These are phyloP conservation scores for Tulasnella sp. DNA, from an alignment of 768 basidiomycete species.

Conservation along the genomic window DNA sequence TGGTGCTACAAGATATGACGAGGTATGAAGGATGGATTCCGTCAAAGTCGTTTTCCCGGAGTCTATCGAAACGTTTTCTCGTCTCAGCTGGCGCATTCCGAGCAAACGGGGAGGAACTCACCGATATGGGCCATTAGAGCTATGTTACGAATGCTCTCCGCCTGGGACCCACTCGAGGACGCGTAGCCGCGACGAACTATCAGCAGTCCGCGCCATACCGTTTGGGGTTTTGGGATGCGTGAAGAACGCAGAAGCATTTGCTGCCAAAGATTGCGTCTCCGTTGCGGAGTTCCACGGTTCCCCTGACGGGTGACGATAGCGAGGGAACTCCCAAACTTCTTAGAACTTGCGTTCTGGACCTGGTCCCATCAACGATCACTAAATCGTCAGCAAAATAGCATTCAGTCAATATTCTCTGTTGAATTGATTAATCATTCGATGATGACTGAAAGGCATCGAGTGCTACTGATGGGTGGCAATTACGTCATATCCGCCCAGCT, in stretches of 20 bases:
- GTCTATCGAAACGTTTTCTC: constrained; percentile 33
- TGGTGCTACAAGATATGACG: constrained; percentile 55
- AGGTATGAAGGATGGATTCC: constrained; percentile 71
- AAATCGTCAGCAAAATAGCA: no score
- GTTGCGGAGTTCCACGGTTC: not conserved
- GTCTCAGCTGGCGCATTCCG: not conserved
- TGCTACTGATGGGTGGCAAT: not conserved
- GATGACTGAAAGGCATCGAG: not conserved
- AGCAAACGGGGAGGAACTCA: constrained; percentile 24
- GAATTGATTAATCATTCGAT: not conserved
- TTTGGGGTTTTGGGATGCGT: not conserved
- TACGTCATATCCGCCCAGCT: not conserved
- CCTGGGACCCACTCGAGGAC: not conserved
- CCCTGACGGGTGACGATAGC: not conserved
- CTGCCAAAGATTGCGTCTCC: not conserved
- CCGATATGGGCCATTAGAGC: constrained; percentile 87
- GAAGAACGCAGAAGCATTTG: not conserved
- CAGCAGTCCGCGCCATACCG: not conserved
- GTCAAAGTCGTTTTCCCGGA: constrained; percentile 86
- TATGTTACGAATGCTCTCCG: constrained; percentile 47
- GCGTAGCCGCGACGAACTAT: not conserved
- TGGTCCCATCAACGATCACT: no score
- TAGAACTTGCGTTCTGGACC: no score
- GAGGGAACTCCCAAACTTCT: not conserved
- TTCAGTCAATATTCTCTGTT: no score